Evolutionary conservation across 495 filamentous ascomycete genomes (phyloP).

Genomic region (Beverwykella pulmonaria): DNA sequence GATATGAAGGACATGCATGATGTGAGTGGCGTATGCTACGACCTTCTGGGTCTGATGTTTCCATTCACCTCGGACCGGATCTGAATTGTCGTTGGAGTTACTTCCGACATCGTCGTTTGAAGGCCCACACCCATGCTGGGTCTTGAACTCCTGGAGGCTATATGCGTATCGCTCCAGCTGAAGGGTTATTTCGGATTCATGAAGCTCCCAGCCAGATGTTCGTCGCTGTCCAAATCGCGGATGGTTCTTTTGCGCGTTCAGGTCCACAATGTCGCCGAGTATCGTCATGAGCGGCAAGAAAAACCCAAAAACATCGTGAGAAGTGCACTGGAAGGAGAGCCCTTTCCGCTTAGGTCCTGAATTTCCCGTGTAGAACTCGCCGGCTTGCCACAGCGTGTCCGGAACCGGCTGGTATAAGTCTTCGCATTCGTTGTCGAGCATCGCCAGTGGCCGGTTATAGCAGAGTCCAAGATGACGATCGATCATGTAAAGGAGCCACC

Average conservation of each 20-base stretch:
- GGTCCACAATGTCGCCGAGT: conserved; percentile 42
- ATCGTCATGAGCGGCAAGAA: conserved; percentile 44
- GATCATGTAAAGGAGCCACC: conserved; percentile 57
- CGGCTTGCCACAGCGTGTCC: conserved; percentile 43
- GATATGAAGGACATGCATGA: conserved; percentile 63
- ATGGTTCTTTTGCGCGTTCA: conserved; percentile 38
- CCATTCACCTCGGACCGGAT: conserved; percentile 22
- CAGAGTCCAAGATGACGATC: conserved; percentile 56
- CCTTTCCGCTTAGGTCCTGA: conserved; percentile 19
- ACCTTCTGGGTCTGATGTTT: conserved; percentile 31
- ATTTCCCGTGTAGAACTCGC: conserved; percentile 30
- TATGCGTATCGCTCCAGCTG: conserved; percentile 35
- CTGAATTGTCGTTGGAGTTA: conserved; percentile 12
- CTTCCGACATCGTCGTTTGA: conserved; percentile 1
- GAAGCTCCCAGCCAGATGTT: conserved; percentile 20
- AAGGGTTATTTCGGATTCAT: conserved; percentile 33
- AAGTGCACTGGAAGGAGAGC: conserved; percentile 39
- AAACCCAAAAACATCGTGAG: conserved; percentile 41
- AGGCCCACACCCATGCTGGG: conserved; percentile 22
- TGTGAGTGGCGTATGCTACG: conserved; percentile 46
- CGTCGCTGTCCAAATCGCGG: conserved; percentile 33
- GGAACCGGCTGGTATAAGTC: conserved; percentile 44
- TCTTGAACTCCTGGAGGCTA: conserved; percentile 35
- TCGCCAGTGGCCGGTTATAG: conserved; percentile 53
- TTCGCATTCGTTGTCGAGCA: conserved; percentile 54